phyloP scores from a whole-genome alignment of 2,329 filamentous ascomycete species.

The Pseudogymnoascus sp. region DNA sequence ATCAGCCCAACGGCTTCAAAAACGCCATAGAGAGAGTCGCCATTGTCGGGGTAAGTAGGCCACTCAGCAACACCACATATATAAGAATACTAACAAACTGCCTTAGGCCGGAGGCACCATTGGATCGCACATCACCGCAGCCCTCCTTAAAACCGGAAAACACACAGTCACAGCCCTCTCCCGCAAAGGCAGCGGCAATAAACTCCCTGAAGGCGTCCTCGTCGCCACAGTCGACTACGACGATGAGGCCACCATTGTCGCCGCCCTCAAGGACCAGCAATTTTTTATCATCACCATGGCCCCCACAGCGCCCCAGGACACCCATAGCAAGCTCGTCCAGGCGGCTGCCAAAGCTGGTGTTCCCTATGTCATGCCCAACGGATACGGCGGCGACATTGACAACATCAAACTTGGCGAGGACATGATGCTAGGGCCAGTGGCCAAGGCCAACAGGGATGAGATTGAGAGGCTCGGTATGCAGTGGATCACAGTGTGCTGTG shows the following conservation, averaged over 20 bases:
- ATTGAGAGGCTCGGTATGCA: slow-evolving; percentile 33
- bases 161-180: slow-evolving; percentile 45
- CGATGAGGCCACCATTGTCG: slow-evolving; percentile 37
- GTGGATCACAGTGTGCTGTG: slow-evolving; percentile 35
- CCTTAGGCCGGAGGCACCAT: slow-evolving; percentile 38
- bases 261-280: slow-evolving; percentile 48
- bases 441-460: slow-evolving; percentile 25
- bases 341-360: slow-evolving; percentile 50
- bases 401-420: slow-evolving; percentile 25
- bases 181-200: slow-evolving; percentile 36
- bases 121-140: slow-evolving; percentile 32
- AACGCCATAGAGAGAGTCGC: slow-evolving; percentile 40
- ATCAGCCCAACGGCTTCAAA: slow-evolving; percentile 16
- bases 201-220: slow-evolving; percentile 33
- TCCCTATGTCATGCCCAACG: slow-evolving; percentile 49
- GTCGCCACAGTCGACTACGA: slow-evolving; percentile 39
- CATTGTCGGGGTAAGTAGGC: slow-evolving; percentile 39
- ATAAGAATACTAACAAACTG: slow-evolving; percentile 6
- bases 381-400: slow-evolving; percentile 29
- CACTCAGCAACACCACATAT: background rate
- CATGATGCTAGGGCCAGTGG: slow-evolving; percentile 12
- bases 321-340: slow-evolving; percentile 42
- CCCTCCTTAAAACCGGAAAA: slow-evolving; percentile 29
- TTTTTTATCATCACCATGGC: slow-evolving; percentile 49
- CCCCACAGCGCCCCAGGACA: slow-evolving; percentile 35